Conservation (phyloP, 1,139 yeast species). For the Debaryomyces fabryi region DNA sequence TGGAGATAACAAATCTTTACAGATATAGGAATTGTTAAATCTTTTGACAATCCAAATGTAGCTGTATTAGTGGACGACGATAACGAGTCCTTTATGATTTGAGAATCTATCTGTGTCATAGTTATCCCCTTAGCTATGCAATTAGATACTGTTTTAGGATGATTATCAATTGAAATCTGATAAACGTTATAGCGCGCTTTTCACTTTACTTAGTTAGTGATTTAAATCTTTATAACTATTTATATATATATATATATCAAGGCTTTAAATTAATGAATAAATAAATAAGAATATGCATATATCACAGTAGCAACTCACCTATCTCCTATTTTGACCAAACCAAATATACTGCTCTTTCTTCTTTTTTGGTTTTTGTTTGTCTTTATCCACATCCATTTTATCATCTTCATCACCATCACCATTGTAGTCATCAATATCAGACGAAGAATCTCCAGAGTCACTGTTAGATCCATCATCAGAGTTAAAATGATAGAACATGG, state of each 20-base stretch:
- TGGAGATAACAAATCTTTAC: conserved; percentile 41
- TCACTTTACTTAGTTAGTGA: not conserved
- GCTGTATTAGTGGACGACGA: conserved; percentile 36
- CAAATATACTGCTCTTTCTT: conserved; percentile 30
- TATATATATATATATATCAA: conserved; percentile 1
- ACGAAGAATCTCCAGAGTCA: conserved; percentile 14
- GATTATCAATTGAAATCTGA: not conserved
- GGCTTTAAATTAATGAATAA: not conserved
- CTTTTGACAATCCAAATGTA: conserved; percentile 78
- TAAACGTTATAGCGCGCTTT: not conserved
- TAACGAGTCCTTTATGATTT: conserved; percentile 7
- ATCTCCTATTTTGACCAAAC: conserved; percentile 39
- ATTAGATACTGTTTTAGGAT: not conserved
- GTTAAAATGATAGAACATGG: conserved; percentile 40
- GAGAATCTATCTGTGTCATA: conserved; percentile 1
- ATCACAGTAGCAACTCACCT: not conserved
- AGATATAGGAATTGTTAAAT: conserved; percentile 55
- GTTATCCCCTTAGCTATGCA: not conserved
- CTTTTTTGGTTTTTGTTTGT: conserved; percentile 6
- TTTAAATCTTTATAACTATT: not conserved
- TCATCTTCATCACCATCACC: conserved; percentile 10
- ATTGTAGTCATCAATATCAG: conserved; percentile 8
- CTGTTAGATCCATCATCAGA: conserved; percentile 16
- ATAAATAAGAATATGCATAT: conserved; percentile 6
- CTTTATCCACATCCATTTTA: conserved; percentile 14